Conservation (phyloP, 768 basidiomycete genomes). For the Saitozyma podzolica region DNA sequence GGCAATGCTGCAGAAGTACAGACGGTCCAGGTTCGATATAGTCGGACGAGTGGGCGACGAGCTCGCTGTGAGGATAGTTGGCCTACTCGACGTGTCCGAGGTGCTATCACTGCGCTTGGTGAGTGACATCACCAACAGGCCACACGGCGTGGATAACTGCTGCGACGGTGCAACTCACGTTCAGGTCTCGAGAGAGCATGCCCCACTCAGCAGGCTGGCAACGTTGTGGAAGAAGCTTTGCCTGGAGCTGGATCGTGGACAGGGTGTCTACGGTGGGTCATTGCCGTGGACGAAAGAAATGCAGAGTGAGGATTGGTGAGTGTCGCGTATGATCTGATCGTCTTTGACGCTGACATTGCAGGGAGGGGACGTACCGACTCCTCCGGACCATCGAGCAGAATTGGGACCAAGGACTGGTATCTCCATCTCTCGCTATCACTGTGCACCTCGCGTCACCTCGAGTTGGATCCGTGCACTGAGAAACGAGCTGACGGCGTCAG, state of each 20-base stretch:
- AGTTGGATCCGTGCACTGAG: too few species aligned
- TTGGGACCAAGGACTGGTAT: too few species aligned
- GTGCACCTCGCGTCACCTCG: too few species aligned
- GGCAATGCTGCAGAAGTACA: slow-evolving; percentile 78
- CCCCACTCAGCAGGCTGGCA: background rate
- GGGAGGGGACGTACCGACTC: too few species aligned
- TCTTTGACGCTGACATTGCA: too few species aligned
- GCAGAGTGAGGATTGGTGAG: too few species aligned
- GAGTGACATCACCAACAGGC: slow-evolving; percentile 22
- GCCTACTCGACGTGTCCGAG: slow-evolving; percentile 62
- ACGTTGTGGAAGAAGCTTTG: background rate
- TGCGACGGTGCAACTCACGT: background rate
- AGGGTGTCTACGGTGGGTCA: too few species aligned
- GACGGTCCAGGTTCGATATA: slow-evolving; percentile 77
- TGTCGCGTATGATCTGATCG: too few species aligned
- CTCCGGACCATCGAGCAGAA: too few species aligned
- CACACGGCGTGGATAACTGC: too few species aligned
- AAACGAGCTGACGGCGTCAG: background rate
- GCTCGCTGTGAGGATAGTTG: slow-evolving; percentile 66
- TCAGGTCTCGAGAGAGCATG: slow-evolving; percentile 1
- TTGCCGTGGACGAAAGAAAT: too few species aligned
- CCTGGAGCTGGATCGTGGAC: background rate
- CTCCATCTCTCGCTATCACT: too few species aligned
- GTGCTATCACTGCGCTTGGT: slow-evolving; percentile 62
- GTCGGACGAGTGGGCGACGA: slow-evolving; percentile 69